Conservation (phyloP, 495 filamentous ascomycete species). For the Penicilliopsis zonata region DNA sequence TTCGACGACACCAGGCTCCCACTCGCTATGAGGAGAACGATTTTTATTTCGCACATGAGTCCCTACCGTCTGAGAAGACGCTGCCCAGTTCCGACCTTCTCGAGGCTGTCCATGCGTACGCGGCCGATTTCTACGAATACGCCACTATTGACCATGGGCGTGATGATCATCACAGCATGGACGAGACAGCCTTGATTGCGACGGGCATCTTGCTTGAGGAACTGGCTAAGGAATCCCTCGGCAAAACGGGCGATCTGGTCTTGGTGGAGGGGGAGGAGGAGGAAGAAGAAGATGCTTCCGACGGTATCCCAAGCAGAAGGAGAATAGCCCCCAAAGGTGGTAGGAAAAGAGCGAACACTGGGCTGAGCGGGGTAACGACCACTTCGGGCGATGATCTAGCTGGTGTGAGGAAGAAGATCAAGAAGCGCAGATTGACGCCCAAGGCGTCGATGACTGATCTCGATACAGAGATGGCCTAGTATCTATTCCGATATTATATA, state of each 20-base stretch:
- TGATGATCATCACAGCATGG: conserved; percentile 55
- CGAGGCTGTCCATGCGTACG: conserved; percentile 64
- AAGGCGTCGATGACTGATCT: conserved; percentile 12
- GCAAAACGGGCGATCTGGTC: conserved; percentile 60
- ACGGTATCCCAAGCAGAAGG: conserved; percentile 5
- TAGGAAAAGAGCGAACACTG: conserved; percentile 12
- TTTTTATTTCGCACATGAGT: conserved; percentile 51
- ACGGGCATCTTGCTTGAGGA: conserved; percentile 79
- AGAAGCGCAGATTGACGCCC: conserved; percentile 15
- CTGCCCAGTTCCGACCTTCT: conserved; percentile 66
- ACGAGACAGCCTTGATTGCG: conserved; percentile 74
- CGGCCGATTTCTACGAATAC: conserved; percentile 56
- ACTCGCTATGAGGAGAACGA: conserved; percentile 55
- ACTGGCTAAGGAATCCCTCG: conserved; percentile 47
- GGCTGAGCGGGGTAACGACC: conserved; percentile 6
- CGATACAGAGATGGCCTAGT: conserved; percentile 10
- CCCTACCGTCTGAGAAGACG: conserved; percentile 35
- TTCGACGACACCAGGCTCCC: conserved; percentile 48
- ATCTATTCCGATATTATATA: too few relatives aligned
- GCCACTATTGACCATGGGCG: conserved; percentile 17
- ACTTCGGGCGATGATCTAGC: conserved; percentile 15
- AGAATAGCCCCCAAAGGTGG: conserved; percentile 9
- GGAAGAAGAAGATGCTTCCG: conserved; percentile 12
- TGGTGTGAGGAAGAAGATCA: conserved; percentile 10
- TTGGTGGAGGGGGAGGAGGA: conserved; percentile 51